Base-by-base conservation (phyloP, 139 green algal genomes). In the Monoraphidium neglectum region DNA sequence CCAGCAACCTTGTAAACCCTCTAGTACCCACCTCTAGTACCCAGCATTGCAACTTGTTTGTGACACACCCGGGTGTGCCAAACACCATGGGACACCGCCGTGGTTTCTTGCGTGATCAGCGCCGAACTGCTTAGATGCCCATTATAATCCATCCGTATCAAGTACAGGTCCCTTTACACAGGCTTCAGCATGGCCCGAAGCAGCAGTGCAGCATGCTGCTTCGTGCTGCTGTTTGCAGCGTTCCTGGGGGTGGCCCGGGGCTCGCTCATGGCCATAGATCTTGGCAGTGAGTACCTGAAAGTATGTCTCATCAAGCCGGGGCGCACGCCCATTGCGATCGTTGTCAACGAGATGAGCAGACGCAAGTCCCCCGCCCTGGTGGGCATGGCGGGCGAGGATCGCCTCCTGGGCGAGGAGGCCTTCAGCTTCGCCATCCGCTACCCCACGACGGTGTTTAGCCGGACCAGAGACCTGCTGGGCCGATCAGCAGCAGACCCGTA, bases 321-420 rank as follows among this genome's bases (percentile, higher is more conserved):
- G 5, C 77, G 85, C 28, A 91, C 89, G 18, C 94, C 94, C 38
- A 95, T 97, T 54, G 82, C 68, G 18, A 88, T 98, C 40, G 96
- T 97, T 10, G 91, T 91, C 35, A 99, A 99, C 74, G 96, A 99
- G 72, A 96, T 98, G 83, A 93, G 79, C 73, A 97, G 95, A 75
- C 81, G 96, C 12, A 98, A 98, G 83, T 90, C 93, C 1, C 88
- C 94, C 2, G 84, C 93, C n/a, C 72, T 94, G 21, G 93, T 99
- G 18, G 93, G 88, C 2, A 76, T 92, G 5, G 82, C 93, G 24
- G 92, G 90, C 2, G 93, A 98, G n/a, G 75, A 74, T n/a, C 86
- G 95, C 12, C 79, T 98, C 15, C 72, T 98, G n/a, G 97, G 93
- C 6, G 96, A 99, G 77, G 93, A 98, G 70, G 95, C 93, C 21